Evolutionary conservation across 768 basidiomycete genomes (phyloP), one percentile per base, ranked within the genome.

Genomic region (Termitomyces sp.): DNA sequence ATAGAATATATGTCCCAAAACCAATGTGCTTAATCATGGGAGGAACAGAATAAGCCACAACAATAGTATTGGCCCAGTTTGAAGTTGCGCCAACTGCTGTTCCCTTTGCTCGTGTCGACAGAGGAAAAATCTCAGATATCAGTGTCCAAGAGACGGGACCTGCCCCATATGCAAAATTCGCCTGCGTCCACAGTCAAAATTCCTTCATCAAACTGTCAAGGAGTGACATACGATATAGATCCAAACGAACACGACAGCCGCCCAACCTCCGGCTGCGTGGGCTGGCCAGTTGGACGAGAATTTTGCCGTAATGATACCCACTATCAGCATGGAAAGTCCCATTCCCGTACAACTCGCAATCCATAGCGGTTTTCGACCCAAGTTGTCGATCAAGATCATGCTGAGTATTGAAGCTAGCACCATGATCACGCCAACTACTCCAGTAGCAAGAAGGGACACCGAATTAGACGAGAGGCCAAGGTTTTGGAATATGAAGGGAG

Each of bases 61-160:
- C 56, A 21, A 66, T 68, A 27, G 75, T 76, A 27, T 73, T 72
- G 62, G 74, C 71, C 75, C 75, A 77, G 23, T 74, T 75, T 0
- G 69, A 62, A 14, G 76, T 77, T 4, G 76, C 73, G 7, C 69
- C 77, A 25, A 77, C 69, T 0, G 76, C 75, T 25, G 76, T 71
- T 25, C 76, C 75, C 14, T 73, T 77, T 7, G 74, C 71, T 29
- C 75, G 64, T 14, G 75, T 68, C 43, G 75, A 73, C 37, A 77
- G 57, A n/a, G 75, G 75, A 44, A 77, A 77, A 34, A 77, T 65
- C 59, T 77, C 75, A 12, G 76, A 75, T 45, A 77, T 66, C 11
- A 77, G 71, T 69, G 60, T 70, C 61, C 60, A 56, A 27, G 59
- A 63, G 9, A 63, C 55, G 17, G 52, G 65, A 29, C 67, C 64